Conservation (phyloP, 2,329 filamentous ascomycete species). For the Colletotrichum graminicola region DNA sequence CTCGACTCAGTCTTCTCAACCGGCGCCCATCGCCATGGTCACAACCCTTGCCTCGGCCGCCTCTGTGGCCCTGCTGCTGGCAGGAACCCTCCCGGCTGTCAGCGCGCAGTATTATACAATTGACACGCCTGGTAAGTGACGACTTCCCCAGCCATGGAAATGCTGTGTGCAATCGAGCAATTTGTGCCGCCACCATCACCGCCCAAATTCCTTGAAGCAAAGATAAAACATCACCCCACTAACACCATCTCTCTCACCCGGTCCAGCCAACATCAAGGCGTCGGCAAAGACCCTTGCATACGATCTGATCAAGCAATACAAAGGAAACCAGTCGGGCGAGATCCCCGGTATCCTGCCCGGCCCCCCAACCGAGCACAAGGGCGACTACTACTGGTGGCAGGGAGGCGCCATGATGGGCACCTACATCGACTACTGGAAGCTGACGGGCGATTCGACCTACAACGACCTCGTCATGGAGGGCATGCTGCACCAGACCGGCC, state of each 20-base stretch:
- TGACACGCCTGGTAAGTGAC: constrained; percentile 48
- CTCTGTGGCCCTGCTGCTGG: constrained; percentile 37
- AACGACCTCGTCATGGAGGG: constrained; percentile 69
- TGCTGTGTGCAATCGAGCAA: background rate
- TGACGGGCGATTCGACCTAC: constrained; percentile 73
- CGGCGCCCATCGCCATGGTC: constrained; percentile 39
- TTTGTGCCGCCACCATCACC: background rate
- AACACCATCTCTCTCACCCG: constrained; percentile 3
- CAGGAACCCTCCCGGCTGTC: constrained; percentile 35
- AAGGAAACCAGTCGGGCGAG: constrained; percentile 63
- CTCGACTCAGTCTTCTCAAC: background rate
- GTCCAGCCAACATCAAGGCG: constrained; percentile 59
- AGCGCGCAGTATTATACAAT: constrained; percentile 50
- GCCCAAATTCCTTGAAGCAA: background rate
- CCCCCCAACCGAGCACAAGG: constrained; percentile 59
- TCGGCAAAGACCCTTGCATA: constrained; percentile 62
- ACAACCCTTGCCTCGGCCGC: constrained; percentile 33
- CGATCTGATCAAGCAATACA: constrained; percentile 65
- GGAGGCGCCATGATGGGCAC: constrained; percentile 77
- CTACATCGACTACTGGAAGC: constrained; percentile 77
- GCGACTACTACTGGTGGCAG: constrained; percentile 82
- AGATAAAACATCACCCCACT: background rate
- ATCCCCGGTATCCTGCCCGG: constrained; percentile 70
- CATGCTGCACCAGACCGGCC: constrained; percentile 70
- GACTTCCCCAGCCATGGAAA: background rate